Base-by-base conservation (phyloP, 2,329 filamentous ascomycete species). In the Beauveria sp. region DNA sequence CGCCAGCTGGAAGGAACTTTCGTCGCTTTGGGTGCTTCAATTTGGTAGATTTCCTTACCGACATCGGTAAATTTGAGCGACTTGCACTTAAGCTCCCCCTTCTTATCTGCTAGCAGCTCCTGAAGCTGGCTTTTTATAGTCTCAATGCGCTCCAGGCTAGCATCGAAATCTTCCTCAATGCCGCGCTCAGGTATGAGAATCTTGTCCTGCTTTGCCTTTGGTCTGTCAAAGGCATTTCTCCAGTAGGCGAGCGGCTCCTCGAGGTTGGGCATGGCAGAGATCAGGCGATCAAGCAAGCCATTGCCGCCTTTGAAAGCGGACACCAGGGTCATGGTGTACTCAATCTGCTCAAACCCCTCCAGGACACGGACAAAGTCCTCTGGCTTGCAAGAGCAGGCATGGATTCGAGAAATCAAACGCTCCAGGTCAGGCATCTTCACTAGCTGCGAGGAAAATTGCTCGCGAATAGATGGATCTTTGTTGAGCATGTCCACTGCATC, bases 271-370 rank as follows among this genome's bases (percentile, higher is more conserved):
- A 99, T 96, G 0, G 88, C 82, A 0, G 84, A 77, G 48, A 97
- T 85, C 44, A 99, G 83, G 58, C 92, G 87, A 61, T 92, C 90
- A 47, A 99, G 88, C 3, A 97, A 82, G 2, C 91, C 90, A 55
- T 91, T 88, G 2, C 88, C 90, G n/a, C 87, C 84, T 58, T 87
- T 85, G 67, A 90, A 89, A 9, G 87, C 82, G 52, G 83, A 80
- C 1, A 97, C 81, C 24, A 97, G 80, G 56, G 85, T 84, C 82
- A 96, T 91, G 1, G 92, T 96, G 72, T 96, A 94, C 64, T 97
- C 92, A 51, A 99, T 97, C 74, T 97, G 93, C 76, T 97, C 94
- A 67, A 97, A 99, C 0, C 94, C 94, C 72, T 97, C 92, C 0
- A 99, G 80, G 0, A 97, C 93, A 53, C 87, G 89, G 51, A 97